phyloP scores from a whole-genome alignment of 2,329 filamentous ascomycete species.

The Simplicillium aogashimaense region DNA sequence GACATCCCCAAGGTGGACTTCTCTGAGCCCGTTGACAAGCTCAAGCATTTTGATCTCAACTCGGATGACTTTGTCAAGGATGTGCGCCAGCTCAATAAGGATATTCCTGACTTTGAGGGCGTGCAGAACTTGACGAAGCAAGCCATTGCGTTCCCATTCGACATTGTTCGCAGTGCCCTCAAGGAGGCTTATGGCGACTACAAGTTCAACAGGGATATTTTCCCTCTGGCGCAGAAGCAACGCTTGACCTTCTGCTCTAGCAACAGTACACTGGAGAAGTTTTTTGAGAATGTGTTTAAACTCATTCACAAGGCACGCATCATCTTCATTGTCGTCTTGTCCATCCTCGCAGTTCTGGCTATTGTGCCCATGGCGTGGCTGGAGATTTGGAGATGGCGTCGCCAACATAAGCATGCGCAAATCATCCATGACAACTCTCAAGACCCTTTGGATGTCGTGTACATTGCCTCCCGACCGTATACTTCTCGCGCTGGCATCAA shows the following conservation, averaged over 20 bases:
- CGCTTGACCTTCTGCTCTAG: slow-evolving; percentile 79
- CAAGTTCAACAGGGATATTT: slow-evolving; percentile 65
- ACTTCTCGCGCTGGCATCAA: slow-evolving; percentile 65
- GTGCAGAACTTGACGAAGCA: slow-evolving; percentile 74
- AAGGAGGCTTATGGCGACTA: slow-evolving; percentile 63
- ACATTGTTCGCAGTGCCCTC: slow-evolving; percentile 64
- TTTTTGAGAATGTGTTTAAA: slow-evolving; percentile 65
- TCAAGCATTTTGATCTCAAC: slow-evolving; percentile 60
- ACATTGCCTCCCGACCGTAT: slow-evolving; percentile 74
- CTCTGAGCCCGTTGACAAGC: slow-evolving; percentile 48
- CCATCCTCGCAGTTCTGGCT: slow-evolving; percentile 59
- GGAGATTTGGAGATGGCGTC: slow-evolving; percentile 69
- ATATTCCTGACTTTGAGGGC: slow-evolving; percentile 73
- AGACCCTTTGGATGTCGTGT: slow-evolving; percentile 80
- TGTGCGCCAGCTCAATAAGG: slow-evolving; percentile 62
- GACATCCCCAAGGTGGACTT: slow-evolving; percentile 51
- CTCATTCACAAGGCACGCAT: slow-evolving; percentile 61
- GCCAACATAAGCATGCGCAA: slow-evolving; percentile 58
- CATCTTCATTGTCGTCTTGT: slow-evolving; percentile 66
- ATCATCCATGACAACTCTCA: slow-evolving; percentile 56
- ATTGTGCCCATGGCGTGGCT: slow-evolving; percentile 72
- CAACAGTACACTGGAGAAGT: slow-evolving; percentile 70
- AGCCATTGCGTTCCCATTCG: slow-evolving; percentile 70
- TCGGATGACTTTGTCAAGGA: slow-evolving; percentile 57
- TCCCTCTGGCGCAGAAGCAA: slow-evolving; percentile 78